Percentiles rank a stretch among this genome's conserved stretches.
Evolutionary conservation across 2,329 filamentous ascomycete genomes (phyloP).

Genomic region (Exserohilum turcica): DNA sequence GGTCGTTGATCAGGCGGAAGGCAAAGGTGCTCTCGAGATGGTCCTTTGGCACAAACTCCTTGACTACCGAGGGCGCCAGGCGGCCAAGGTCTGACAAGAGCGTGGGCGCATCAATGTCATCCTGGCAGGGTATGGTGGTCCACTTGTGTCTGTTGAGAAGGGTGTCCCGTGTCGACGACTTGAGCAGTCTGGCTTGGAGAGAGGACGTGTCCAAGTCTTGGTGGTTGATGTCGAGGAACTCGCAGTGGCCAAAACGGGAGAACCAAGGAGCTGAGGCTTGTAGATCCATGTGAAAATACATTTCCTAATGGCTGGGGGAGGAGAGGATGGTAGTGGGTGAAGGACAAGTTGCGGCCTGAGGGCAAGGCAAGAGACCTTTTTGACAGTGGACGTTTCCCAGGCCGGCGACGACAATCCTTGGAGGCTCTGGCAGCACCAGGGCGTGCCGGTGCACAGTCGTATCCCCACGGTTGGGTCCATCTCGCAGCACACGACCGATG

Average conservation of each 20-base stretch:
- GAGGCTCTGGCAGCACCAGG: conserved; percentile 18
- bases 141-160: conserved; percentile 25
- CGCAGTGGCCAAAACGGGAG: conserved; percentile 31
- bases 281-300: conserved; percentile 27
- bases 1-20: conserved; percentile 49
- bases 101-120: conserved; percentile 25
- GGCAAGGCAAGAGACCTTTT: conserved; percentile 17
- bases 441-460: conserved; percentile 19
- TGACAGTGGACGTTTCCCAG: conserved; percentile 10
- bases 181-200: conserved; percentile 33
- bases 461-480: conserved; percentile 18
- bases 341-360: not conserved
- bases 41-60: conserved; percentile 37
- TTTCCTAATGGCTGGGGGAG: conserved; percentile 8
- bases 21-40: conserved; percentile 24
- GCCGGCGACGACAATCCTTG: conserved; percentile 19
- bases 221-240: conserved; percentile 38
- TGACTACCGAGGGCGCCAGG: conserved; percentile 38
- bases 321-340: conserved; percentile 1
- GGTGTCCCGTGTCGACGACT: conserved; percentile 20
- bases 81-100: conserved; percentile 35
- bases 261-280: conserved; percentile 18
- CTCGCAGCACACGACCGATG: conserved; percentile 16
- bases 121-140: conserved; percentile 3
- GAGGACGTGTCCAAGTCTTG: conserved; percentile 38